Base-by-base conservation (phyloP, 73 alveolate species). In the Symbiodinium pilosum region DNA sequence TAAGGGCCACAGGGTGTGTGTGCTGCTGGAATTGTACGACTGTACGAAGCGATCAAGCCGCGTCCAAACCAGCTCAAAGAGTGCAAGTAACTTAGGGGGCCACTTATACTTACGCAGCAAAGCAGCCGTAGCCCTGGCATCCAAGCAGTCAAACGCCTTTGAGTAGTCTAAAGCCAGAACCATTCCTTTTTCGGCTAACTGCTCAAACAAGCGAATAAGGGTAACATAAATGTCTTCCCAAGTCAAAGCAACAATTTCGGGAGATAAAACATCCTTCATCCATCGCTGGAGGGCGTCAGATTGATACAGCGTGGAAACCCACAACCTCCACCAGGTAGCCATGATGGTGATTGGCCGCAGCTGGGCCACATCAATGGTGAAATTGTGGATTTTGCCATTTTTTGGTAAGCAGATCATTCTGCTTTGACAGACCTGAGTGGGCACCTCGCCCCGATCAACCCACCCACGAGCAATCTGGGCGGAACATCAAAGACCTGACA, bases 11-110 rank as follows among this genome's bases (percentile, higher is more conserved):
- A 2, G 38, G n/a, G 54, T 86, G 83, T 21, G 93, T 86, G 34
- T 86, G 93, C 5, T 86, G 93, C 20, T 86, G 51, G 51, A 68
- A n/a, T n/a, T n/a, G n/a, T n/a, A n/a, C n/a, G n/a, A 86, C 56
- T 86, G 93, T 0, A 86, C 32, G 54, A 86, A 86, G 7, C 93
- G 77, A 8, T 21, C 9, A 12, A 43, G 93, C 21, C 26, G 43
- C 47, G 11, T 11, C 64, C 64, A 47, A 8, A 47, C 64, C 16
- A 47, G 8, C 64, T 47, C 64, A 47, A 47, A 47, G 64, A 47
- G 24, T 47, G 8, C 16, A 47, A 47, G 24, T 16, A 47, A 16
- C 16, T 16, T 47, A 8, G 64, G 64, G 47, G 87, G 87, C 87
- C 87, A 75, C 6, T 47, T 47, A 75, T 32, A 41, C 43, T 36